Evolutionary conservation across 1,284 basidiomycete genomes (phyloP).

Genomic region (Papiliotrema fonsecae): DNA sequence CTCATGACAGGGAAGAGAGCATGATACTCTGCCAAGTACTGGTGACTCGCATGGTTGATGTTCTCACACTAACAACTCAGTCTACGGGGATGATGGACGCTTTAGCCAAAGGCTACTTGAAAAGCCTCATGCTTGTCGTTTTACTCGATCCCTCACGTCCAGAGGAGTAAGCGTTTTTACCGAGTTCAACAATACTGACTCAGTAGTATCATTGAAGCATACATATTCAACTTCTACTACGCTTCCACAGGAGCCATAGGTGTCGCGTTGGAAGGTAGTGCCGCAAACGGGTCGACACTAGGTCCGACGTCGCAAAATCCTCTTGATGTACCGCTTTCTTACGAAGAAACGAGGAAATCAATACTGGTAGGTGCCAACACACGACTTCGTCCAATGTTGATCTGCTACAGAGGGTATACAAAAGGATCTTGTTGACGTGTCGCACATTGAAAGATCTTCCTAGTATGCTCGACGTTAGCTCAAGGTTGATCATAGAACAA

Average conservation of each 20-base stretch:
- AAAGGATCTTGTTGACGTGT: conserved; percentile 4
- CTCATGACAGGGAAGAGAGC: too few species aligned
- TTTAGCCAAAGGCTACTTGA: conserved; percentile 23
- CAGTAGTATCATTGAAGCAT: conserved; percentile 17
- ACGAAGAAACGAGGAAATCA: background rate
- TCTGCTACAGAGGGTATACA: conserved; percentile 5
- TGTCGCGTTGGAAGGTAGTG: background rate
- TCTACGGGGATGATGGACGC: too few species aligned
- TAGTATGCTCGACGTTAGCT: conserved; percentile 7
- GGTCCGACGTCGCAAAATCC: background rate
- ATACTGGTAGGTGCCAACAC: background rate
- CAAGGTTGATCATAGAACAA: conserved; percentile 3
- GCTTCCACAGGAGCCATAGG: background rate
- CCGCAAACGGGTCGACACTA: background rate
- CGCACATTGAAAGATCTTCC: conserved; percentile 15
- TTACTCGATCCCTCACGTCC: conserved; percentile 15
- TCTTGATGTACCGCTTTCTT: background rate
- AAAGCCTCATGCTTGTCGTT: conserved; percentile 18
- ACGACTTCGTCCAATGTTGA: too few species aligned
- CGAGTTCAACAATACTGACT: too few species aligned
- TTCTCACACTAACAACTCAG: too few species aligned
- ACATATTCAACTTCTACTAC: conserved; percentile 29
- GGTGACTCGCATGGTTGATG: too few species aligned
- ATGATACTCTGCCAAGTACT: too few species aligned
- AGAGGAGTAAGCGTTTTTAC: conserved; percentile 15